phyloP scores from a whole-genome alignment of 371 early-diverging fungal genomes.

The Apophysomyces variabilis region DNA sequence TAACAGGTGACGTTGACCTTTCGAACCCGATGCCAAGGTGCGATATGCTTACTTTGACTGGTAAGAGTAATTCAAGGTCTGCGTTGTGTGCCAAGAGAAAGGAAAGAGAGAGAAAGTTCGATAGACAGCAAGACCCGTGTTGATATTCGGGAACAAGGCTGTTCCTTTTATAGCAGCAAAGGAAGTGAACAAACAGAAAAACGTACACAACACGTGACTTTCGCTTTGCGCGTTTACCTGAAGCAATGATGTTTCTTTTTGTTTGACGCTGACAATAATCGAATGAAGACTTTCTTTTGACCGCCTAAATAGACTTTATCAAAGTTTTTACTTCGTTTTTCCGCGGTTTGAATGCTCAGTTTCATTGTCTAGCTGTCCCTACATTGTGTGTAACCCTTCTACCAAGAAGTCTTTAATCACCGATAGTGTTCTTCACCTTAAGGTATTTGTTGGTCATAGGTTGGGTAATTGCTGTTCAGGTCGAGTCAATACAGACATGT shows the following conservation, averaged over 20 bases:
- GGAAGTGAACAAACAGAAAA: background rate
- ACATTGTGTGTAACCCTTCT: background rate
- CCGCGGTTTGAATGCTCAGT: background rate
- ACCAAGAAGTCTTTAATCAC: background rate
- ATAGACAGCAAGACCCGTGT: background rate
- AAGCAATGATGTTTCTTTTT: no score
- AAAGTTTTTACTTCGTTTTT: no score
- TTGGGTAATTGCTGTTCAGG: no score
- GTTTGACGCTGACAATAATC: no score
- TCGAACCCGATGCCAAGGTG: background rate
- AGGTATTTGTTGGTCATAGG: background rate
- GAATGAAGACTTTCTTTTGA: no score
- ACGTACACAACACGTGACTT: background rate
- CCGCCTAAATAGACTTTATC: no score
- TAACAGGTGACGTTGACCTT: slow-evolving; percentile 1
- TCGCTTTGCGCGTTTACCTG: background rate
- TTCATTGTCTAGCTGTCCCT: background rate
- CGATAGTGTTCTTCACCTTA: background rate
- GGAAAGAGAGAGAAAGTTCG: background rate
- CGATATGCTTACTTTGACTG: background rate
- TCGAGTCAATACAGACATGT: background rate
- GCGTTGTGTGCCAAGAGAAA: background rate
- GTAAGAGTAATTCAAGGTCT: background rate
- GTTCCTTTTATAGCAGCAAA: slow-evolving; percentile 1
- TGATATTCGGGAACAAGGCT: slow-evolving; percentile 2